Percentiles rank a stretch among this genome's conserved stretches.
phyloP scores from a whole-genome alignment of 345 rosid species.

The Corchorus olitorius region DNA sequence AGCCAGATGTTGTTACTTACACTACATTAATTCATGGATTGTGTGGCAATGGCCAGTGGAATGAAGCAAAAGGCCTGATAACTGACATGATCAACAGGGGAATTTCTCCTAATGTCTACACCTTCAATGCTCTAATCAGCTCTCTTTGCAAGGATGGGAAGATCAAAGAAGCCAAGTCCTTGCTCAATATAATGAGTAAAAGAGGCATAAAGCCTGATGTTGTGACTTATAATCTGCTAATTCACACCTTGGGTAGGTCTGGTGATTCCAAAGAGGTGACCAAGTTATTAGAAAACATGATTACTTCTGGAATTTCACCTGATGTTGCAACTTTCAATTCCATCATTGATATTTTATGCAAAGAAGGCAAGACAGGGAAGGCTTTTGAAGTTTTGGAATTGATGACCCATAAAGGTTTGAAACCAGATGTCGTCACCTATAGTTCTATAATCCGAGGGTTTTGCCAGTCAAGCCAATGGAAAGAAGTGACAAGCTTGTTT shows the following conservation, averaged over 20 bases:
- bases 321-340: neutral
- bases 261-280: conserved; percentile 12
- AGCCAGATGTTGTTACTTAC: neutral
- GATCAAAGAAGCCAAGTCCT: neutral
- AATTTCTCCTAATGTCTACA: neutral
- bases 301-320: conserved; percentile 25
- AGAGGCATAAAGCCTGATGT: conserved; percentile 24
- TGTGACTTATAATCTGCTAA: conserved; percentile 30
- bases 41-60: neutral
- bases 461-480: too few relatives aligned
- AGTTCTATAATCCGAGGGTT: conserved; percentile 17
- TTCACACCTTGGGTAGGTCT: conserved; percentile 29
- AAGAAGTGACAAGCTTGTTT: too few relatives aligned
- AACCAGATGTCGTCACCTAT: conserved; percentile 14
- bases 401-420: neutral
- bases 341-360: conserved; percentile 15
- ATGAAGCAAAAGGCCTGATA: neutral
- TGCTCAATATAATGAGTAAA: conserved; percentile 15
- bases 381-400: too few relatives aligned
- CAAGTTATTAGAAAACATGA: conserved; percentile 31
- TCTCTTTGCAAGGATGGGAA: neutral
- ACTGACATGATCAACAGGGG: neutral
- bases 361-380: conserved; percentile 5
- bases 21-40: neutral
- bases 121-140: neutral